Evolutionary conservation across 2,329 filamentous ascomycete genomes (phyloP).

Genomic region (Eurotiales sp.): DNA sequence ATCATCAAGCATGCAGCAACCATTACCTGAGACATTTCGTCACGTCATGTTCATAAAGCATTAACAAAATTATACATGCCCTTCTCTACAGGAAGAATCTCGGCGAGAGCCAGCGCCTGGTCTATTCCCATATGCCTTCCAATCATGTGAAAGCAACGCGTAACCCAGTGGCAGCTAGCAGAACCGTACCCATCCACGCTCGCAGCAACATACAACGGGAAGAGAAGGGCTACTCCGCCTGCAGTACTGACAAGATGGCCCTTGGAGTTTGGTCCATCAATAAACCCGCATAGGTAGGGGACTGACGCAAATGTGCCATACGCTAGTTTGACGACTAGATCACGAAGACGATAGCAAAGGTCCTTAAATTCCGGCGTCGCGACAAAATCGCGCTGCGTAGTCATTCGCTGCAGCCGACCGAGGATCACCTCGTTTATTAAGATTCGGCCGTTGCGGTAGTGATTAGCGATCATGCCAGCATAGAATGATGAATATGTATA

Average conservation of each 20-base stretch:
- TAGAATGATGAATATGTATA: constrained; percentile 55
- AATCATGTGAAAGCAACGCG: constrained; percentile 30
- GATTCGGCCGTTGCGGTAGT: constrained; percentile 58
- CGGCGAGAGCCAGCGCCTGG: constrained; percentile 34
- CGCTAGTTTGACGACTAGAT: constrained; percentile 26
- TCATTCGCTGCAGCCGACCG: constrained; percentile 25
- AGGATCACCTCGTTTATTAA: constrained; percentile 50
- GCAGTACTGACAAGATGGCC: constrained; percentile 23
- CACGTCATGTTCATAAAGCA: not conserved
- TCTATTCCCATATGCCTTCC: constrained; percentile 35
- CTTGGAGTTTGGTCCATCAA: constrained; percentile 14
- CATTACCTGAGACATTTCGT: too few species aligned
- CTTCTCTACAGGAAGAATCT: constrained; percentile 23
- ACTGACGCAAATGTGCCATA: constrained; percentile 36
- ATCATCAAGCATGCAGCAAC: too few species aligned
- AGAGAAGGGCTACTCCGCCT: constrained; percentile 33
- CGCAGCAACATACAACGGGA: constrained; percentile 36
- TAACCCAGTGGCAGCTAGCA: constrained; percentile 29
- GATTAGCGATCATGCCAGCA: constrained; percentile 55
- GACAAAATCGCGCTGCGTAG: constrained; percentile 19
- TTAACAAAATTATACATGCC: not conserved
- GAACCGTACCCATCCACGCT: constrained; percentile 27
- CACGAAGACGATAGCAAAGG: constrained; percentile 28
- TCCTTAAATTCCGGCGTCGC: constrained; percentile 28
- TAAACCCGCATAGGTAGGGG: constrained; percentile 32